These are phyloP conservation scores for Acacia pycnantha DNA, from an alignment of 331 rosid species.

Conservation along the genomic window DNA sequence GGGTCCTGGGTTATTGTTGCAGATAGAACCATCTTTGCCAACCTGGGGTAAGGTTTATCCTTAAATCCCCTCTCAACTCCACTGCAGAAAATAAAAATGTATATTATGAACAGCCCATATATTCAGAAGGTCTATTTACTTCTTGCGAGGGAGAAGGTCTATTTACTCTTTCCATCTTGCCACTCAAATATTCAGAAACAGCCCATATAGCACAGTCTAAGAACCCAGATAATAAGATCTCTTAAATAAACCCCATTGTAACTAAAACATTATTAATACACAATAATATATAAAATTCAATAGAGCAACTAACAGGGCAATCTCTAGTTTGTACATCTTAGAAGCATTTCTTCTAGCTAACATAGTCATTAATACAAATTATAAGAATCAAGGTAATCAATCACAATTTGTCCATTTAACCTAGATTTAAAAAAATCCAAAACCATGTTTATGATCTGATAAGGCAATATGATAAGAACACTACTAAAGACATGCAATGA, in stretches of 20 bases:
- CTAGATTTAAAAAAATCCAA: not conserved
- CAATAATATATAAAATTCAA: not conserved
- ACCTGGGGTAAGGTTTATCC: constrained; percentile 73
- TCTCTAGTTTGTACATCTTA: not conserved
- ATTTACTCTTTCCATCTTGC: not conserved
- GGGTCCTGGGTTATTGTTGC: constrained; percentile 91
- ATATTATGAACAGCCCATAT: constrained; percentile 5
- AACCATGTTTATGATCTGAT: not conserved
- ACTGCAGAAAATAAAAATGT: constrained; percentile 39
- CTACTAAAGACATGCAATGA: constrained; percentile 14
- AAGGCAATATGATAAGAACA: not conserved
- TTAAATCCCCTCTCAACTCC: constrained; percentile 88
- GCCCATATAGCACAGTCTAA: not conserved
- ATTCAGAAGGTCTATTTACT: too few species aligned
- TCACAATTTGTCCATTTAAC: not conserved
- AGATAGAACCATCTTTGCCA: constrained; percentile 85
- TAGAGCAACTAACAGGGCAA: not conserved
- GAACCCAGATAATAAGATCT: not conserved
- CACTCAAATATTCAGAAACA: not conserved
- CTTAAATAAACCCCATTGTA: not conserved
- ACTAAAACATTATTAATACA: too few species aligned
- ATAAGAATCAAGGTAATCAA: not conserved
- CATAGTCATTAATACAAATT: not conserved
- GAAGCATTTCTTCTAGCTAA: not conserved
- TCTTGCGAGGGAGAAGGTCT: not conserved